Evolutionary conservation across 2,329 filamentous ascomycete species (phyloP).

Genomic region (Xenosphaeropsis pyriputrescens): DNA sequence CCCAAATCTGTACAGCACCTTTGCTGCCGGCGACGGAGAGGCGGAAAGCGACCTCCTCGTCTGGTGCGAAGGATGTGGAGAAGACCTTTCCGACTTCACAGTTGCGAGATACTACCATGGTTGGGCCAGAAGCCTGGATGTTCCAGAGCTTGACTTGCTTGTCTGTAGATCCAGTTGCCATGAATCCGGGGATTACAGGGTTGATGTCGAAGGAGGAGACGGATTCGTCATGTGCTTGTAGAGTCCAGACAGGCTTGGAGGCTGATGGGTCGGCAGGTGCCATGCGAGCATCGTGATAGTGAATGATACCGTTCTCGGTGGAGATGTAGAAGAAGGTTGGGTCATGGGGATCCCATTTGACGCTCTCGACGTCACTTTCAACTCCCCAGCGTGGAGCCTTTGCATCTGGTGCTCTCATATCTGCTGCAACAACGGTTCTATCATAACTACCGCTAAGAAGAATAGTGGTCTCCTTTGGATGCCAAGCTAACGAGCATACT

Average conservation of each 20-base stretch:
- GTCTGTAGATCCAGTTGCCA: slow-evolving; percentile 88
- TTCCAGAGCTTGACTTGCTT: slow-evolving; percentile 97
- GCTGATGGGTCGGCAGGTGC: slow-evolving; percentile 56
- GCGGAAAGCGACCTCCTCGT: slow-evolving; percentile 80
- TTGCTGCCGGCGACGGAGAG: slow-evolving; percentile 91
- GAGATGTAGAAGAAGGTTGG: slow-evolving; percentile 90
- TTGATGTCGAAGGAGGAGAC: slow-evolving; percentile 91
- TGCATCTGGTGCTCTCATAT: slow-evolving; percentile 86
- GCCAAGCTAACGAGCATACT: slow-evolving; percentile 92
- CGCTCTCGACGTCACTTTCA: slow-evolving; percentile 86
- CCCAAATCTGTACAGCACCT: slow-evolving; percentile 86
- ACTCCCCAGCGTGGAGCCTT: slow-evolving; percentile 79
- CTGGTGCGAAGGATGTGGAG: slow-evolving; percentile 77
- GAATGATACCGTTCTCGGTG: slow-evolving; percentile 81
- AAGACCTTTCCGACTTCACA: slow-evolving; percentile 93
- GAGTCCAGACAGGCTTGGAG: slow-evolving; percentile 80
- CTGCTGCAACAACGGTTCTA: slow-evolving; percentile 81
- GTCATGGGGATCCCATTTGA: slow-evolving; percentile 88
- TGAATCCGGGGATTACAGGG: slow-evolving; percentile 74
- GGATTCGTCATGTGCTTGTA: slow-evolving; percentile 90
- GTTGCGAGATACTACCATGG: slow-evolving; percentile 82
- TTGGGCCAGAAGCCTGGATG: slow-evolving; percentile 63
- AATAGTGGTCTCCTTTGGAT: slow-evolving; percentile 72
- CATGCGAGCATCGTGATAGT: slow-evolving; percentile 79
- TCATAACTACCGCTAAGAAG: slow-evolving; percentile 92